Base-by-base conservation (phyloP, 208 protist species). In the Borovskyia barvae region DNA sequence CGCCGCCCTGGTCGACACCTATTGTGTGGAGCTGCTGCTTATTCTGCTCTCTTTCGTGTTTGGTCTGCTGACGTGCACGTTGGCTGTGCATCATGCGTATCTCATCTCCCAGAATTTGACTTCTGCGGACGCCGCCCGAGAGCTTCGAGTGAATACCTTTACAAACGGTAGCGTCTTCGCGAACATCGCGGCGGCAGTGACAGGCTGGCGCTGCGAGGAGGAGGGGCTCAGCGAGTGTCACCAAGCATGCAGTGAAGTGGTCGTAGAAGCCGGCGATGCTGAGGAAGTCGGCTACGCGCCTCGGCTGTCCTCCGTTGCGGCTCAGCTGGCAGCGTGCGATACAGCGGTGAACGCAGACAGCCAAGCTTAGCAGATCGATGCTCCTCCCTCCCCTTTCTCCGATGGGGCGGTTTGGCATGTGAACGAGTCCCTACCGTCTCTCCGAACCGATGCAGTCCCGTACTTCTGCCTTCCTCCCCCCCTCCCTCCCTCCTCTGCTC, bases 71-170 rank as follows among this genome's bases (percentile, higher is more conserved):
- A 66, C 82, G 20, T 68, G 56, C 30, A 70, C 68, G 5, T 57
- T 95, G 25, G 68, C 77, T 3, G 7, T 72, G 0, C 83, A 85
- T 56, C 89, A 95, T 57, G 69, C 70, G 25, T 82, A 86, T 51
- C 66, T 95, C 17, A 59, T 85, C 17, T 53, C 65, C n/a, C 58
- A 72, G 25, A 95, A 95, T 56, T 49, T 75, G 25, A 92, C 85
- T 39, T 86, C 83, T 1, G 52, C 56, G 9, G 85, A 95, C 37
- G 66, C 71, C 8, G 55, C 48, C 17, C 71, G 72, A 47, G 54
- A 64, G 9, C 15, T 69, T 39, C 29, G 42, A 2, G 72, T 75
- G 52, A 76, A 87, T 45, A 61, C 83, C 37, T 94, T 82, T 47
- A 62, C 83, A 29, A 58, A 75, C 15, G 85, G 88, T 28, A 80